Evolutionary conservation across 225 moss, liverwort and hornwort genomes (phyloP).

Genomic region (Rhytidiadelphus loreus): DNA sequence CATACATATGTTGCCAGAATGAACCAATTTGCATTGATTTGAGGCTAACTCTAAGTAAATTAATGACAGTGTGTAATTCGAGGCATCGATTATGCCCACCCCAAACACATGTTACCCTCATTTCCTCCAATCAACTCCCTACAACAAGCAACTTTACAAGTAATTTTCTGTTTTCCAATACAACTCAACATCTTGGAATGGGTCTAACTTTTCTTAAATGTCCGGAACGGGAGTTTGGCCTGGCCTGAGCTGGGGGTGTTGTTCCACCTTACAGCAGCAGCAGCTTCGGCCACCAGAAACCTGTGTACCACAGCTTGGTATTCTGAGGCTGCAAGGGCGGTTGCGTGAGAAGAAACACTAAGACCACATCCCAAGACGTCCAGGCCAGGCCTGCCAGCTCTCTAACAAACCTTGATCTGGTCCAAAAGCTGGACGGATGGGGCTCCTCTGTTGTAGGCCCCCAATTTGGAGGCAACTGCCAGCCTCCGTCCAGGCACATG

Average conservation of each 20-base stretch:
- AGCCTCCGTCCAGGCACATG: background rate
- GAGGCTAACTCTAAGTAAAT: background rate
- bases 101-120: background rate
- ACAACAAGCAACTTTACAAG: no score
- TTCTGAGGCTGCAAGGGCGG: background rate
- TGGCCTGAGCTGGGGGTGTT: background rate
- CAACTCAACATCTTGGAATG: background rate
- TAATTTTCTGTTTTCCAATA: no score
- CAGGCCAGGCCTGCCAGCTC: background rate
- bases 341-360: slow-evolving; percentile 5
- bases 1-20: background rate
- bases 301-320: background rate
- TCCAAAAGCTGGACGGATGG: background rate
- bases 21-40: background rate
- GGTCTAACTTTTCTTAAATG: background rate
- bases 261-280: background rate
- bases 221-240: background rate
- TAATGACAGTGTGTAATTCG: background rate
- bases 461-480: slow-evolving; percentile 12
- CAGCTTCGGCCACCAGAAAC: background rate
- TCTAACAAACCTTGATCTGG: slow-evolving; percentile 8
- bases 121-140: background rate
- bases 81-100: background rate
- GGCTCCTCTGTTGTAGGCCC: background rate
- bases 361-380: background rate